A percentile compares a stretch with the other conserved stretches of the same genome.
Evolutionary conservation across 2,329 filamentous ascomycete genomes (phyloP).

Genomic region (Colletotrichum sp.): DNA sequence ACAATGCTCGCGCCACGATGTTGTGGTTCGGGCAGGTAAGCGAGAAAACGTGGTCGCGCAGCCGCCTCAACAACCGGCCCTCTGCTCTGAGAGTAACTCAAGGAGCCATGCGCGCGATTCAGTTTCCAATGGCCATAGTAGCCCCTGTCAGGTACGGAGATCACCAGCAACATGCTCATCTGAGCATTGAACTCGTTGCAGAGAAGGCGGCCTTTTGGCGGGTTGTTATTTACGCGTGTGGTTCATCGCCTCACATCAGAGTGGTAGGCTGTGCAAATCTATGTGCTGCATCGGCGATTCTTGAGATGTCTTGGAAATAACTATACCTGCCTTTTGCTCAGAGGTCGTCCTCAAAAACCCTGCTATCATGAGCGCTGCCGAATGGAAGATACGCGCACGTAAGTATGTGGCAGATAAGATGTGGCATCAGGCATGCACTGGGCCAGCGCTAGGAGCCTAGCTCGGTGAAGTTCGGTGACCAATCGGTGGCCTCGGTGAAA

Average conservation of each 20-base stretch:
- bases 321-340: not conserved
- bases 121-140: not conserved
- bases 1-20: slow-evolving; percentile 6
- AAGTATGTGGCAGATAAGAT: not conserved
- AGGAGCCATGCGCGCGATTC: not conserved
- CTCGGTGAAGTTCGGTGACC: not conserved
- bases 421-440: not conserved
- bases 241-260: not conserved
- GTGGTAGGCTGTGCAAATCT: not conserved
- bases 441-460: not conserved
- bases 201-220: rapidly evolving
- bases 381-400: not conserved
- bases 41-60: not conserved
- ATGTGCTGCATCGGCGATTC: not conserved
- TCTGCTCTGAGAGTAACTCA: not conserved
- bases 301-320: not conserved
- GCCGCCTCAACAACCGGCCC: not conserved
- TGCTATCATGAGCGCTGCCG: not conserved
- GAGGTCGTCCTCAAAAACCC: not conserved
- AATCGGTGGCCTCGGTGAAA: not conserved
- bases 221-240: not conserved
- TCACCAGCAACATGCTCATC: not conserved
- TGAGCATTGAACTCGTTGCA: not conserved
- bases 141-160: not conserved
- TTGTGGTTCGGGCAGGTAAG: slow-evolving; percentile 6